Base-by-base conservation (phyloP, 352 stramenopile species). In the Halophytophthora batemanensis region DNA sequence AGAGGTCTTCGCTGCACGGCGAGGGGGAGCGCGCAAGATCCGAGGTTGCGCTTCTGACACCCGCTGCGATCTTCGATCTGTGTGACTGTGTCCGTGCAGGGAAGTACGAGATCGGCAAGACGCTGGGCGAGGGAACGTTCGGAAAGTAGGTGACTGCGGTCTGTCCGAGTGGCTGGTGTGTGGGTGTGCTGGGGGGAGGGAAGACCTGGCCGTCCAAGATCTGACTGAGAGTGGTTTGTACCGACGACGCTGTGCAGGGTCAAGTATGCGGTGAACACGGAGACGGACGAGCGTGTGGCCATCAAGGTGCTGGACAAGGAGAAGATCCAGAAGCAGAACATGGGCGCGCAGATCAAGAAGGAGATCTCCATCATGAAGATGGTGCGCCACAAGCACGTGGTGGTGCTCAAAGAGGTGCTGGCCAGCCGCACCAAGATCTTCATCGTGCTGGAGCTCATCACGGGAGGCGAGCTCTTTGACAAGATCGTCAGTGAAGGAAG, bases 331-430 rank as follows among this genome's bases (percentile, higher is more conserved):
- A 97, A 98, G 68, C 93, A 98, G 66, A 98, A 98, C 73, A 98
- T 98, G 93, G 93, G 91, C 14, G 88, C 92, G 28, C 96, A 98
- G 77, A 96, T 98, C 66, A 98, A 98, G 74, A 97, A 97, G 68
- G 96, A 99, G 79, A 98, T 99, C 59, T 97, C 89, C 11, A 98
- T 99, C 56, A 98, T 99, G 94, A 99, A 98, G 76, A 97, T 98
- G 71, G 90, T 94, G 69, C 82, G 84, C 68, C 82, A 94, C 69
- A 82, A 79, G 57, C 82, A 94, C 65, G 80, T 94, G n/a, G 84
- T 94, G 41, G 84, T 93, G 64, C 77, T 94, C 35, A 85, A 74
- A 31, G 83, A 96, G 53, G 87, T 96, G 57, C 75, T 98, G 15
- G 93, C 93, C 34, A 96, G 78, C 66, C 87, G 90, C 58, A 98